Conservation (phyloP, 306 rosid species). For the Quercus suber region DNA sequence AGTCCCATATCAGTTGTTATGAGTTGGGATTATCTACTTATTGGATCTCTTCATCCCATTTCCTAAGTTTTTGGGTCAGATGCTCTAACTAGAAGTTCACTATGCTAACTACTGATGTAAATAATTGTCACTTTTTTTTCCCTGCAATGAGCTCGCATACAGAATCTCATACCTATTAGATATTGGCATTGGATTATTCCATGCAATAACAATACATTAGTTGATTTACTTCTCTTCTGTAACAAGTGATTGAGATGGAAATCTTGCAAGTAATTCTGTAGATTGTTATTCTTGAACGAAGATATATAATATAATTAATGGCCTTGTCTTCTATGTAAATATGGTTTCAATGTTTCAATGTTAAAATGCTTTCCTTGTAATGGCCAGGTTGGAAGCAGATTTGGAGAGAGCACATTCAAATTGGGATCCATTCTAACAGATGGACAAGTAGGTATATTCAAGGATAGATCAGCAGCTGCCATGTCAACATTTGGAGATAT, state of each 20-base stretch:
- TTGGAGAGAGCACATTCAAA: conserved; percentile 96
- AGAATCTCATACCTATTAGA: not conserved
- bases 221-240: not conserved
- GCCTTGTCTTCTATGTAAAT: not conserved
- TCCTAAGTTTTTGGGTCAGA: not conserved
- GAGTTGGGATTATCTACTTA: not conserved
- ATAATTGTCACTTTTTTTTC: not conserved
- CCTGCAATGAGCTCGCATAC: not conserved
- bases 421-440: conserved; percentile 88
- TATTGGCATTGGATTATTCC: not conserved
- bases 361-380: conserved; percentile 12
- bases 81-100: not conserved
- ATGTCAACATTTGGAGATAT: conserved; percentile 97
- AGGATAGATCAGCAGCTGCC: conserved; percentile 89
- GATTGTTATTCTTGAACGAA: not conserved
- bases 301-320: not conserved
- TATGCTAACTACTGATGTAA: too few species aligned
- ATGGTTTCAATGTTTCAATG: conserved; percentile 14
- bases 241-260: not conserved
- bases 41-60: not conserved
- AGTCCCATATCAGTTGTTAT: not conserved
- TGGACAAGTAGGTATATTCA: conserved; percentile 96
- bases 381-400: conserved; percentile 85
- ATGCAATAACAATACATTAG: not conserved
- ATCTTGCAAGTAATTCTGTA: not conserved